Conservation (phyloP, 768 basidiomycete genomes). For the Hericium erinaceus region DNA sequence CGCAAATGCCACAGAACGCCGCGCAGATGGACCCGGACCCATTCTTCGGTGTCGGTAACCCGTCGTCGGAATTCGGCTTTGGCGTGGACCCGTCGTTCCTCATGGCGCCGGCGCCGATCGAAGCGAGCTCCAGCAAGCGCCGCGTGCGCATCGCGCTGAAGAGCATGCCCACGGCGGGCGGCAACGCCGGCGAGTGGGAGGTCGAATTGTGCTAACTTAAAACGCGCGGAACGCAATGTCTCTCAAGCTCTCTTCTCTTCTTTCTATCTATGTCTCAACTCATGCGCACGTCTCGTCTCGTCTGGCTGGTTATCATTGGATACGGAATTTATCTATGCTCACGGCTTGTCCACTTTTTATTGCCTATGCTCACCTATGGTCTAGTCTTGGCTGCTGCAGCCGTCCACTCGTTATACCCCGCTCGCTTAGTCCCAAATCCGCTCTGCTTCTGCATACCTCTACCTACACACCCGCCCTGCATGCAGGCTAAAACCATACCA, state of each 20-base stretch:
- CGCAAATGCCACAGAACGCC: background rate
- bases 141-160: conserved; percentile 62
- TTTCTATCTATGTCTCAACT: background rate
- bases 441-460: no score
- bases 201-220: conserved; percentile 50
- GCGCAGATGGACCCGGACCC: conserved; percentile 32
- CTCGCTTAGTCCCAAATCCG: no score
- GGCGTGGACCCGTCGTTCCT: conserved; percentile 23
- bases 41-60: conserved; percentile 46
- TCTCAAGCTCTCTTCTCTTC: background rate
- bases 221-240: background rate
- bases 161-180: conserved; percentile 49
- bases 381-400: no score
- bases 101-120: conserved; percentile 28
- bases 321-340: no score
- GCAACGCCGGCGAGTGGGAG: conserved; percentile 73
- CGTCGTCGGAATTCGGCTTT: conserved; percentile 27
- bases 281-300: background rate
- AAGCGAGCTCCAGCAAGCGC: conserved; percentile 31
- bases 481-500: no score
- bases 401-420: no score
- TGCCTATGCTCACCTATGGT: no score
- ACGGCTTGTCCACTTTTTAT: no score
- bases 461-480: no score
- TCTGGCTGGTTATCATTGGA: no score